Evolutionary conservation across 768 basidiomycete genomes (phyloP), one percentile per base, ranked within the genome.

Genomic region (Lactifluus piperatus): DNA sequence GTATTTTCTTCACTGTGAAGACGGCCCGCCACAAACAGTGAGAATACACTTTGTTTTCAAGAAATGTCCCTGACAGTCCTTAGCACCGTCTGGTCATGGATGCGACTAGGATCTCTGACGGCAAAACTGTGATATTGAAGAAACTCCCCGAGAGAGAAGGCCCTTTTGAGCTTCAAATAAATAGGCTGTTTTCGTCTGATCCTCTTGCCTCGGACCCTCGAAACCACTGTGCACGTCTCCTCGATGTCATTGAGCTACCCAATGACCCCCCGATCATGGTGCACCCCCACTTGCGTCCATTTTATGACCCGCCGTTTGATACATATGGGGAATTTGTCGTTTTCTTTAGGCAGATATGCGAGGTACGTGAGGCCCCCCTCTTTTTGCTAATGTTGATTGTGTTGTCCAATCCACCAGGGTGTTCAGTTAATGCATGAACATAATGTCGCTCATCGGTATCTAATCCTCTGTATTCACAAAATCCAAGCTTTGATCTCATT

Each of bases 211-310:
- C 58, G 1, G 9, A 60, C 18, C 44, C 36, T 10, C 47, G 62
- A 18, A 63, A 63, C n/a, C 62, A 55, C 5, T 50, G 47, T 4
- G 58, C 39, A 11, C 58, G 1, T 1, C 11, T 54, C 18, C 24
- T 54, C 1, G 62, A 52, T 10, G 50, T 60, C 6, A 41, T 63
- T 2, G 16, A 59, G 20, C 47, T 59, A 4, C 58, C 58, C 1
- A 37, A 49, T 4, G 53, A 59, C 3, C 27, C 39, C 4, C 52
- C 46, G 5, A 59, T 44, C 44, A 61, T 71, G 48, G 64, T 72
- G 8, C 70, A 69, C 61, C 60, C 70, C 3, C 63, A 62, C 14
- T 51, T 72, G 8, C 64, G 69, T n/a, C 65, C 60, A 1, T 67
- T 64, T 48, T 56, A 72, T 49, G 44, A 70, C 30, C 71, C 71